Evolutionary conservation across 2,329 filamentous ascomycete genomes (phyloP).

Genomic region (Malbranchea cinnamomea): DNA sequence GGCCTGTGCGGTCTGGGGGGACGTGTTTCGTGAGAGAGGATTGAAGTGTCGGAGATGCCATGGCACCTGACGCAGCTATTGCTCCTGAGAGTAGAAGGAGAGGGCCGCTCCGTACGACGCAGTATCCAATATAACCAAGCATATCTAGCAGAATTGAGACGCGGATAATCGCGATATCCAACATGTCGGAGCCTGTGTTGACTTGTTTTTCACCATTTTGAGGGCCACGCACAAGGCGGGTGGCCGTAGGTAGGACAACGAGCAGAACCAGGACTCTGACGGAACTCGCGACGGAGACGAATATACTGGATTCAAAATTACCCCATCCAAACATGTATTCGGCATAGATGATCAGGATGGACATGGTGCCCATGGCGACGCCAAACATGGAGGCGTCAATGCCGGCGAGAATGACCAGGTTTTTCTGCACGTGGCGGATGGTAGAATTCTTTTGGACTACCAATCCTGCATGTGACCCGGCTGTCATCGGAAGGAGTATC

Average conservation of each 20-base stretch:
- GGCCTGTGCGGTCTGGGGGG: constrained; percentile 63
- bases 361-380: constrained; percentile 62
- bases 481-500: constrained; percentile 53
- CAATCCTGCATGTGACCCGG: constrained; percentile 15
- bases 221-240: constrained; percentile 52
- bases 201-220: constrained; percentile 20
- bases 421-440: constrained; percentile 50
- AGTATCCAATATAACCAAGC: constrained; percentile 60
- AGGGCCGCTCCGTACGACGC: constrained; percentile 44
- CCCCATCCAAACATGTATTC: constrained; percentile 71
- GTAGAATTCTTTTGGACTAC: constrained; percentile 43
- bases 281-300: constrained; percentile 64
- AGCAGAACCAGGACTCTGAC: constrained; percentile 64
- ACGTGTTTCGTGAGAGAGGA: constrained; percentile 83
- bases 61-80: constrained; percentile 62
- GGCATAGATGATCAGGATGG: constrained; percentile 73
- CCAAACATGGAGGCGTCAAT: constrained; percentile 75
- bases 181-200: constrained; percentile 55
- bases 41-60: constrained; percentile 73
- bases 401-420: constrained; percentile 65
- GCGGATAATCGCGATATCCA: constrained; percentile 68
- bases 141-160: constrained; percentile 61
- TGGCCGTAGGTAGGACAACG: constrained; percentile 58
- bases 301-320: constrained; percentile 63
- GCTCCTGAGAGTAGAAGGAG: constrained; percentile 60